Base-by-base conservation (phyloP, 1,284 basidiomycete genomes). In the Neolentinus lepideus region DNA sequence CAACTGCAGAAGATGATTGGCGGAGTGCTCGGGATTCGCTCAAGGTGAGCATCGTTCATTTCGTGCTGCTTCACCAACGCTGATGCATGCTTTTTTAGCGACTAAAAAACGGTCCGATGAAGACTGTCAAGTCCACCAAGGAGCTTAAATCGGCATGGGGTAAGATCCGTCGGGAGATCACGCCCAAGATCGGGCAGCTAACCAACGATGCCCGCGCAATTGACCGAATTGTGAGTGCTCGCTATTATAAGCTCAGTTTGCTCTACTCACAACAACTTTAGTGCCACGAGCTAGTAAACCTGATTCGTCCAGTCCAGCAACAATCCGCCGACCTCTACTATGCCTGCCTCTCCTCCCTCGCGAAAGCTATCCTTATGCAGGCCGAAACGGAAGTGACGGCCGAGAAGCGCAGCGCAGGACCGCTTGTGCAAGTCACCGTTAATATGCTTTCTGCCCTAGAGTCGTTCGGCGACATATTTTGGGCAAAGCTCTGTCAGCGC, bases 311-410 rank as follows among this genome's bases (percentile, higher is more conserved):
- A 59, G 66, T 59, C 58, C 70, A 57, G 63, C 75, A 57, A 9
- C 75, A 71, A 60, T 74, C 70, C 22, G 69, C 65, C 60, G 66
- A 69, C 9, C 73, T 86, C 11, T 96, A 95, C 69, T 71, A 78
- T 51, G 92, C 93, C 61, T 79, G 90, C 16, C 80, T 96, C 24
- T 95, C 92, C 24, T 90, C 94, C 21, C 79, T 97, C 22, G 77
- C 92, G 54, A 99, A 98, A 67, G 79, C 86, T 35, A 84, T 99
- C 57, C 83, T 98, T 47, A 80, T 90, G 33, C 97, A 98, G 75
- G 94, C 95, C 6, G 94, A 98, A 72, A 90, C 88, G 0, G 96
- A 99, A 70, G 92, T 98, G 4, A 85, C 90, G 1, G 94, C 93
- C 1, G 92, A 95, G 69, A 85, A 90, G 62, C 83, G 85, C 35